Evolutionary conservation across 1,284 basidiomycete species (phyloP), one percentile per base, ranked within the genome.

Genomic region (Rhodotorula sp.): DNA sequence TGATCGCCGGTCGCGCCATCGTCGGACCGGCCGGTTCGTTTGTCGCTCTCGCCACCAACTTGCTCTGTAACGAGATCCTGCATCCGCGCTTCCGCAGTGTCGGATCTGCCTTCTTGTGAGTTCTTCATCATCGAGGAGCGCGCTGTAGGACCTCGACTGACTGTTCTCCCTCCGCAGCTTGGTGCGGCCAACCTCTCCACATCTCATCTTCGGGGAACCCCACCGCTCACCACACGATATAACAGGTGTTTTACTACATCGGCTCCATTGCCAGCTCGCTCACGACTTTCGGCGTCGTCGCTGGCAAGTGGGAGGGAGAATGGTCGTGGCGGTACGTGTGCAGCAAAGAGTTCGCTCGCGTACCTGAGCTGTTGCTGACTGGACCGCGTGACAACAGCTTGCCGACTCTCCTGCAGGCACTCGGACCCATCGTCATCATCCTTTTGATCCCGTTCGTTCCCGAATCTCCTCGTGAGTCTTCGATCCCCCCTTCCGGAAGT

Each of bases 21-120:
- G 65, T 73, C 34, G 71, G 71, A 19, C 45, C 56, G 21, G 60
- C 26, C 48, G 52, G 48, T 3, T 38, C 34, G 31, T 34, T 52
- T 34, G 34, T 38, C 59, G 86, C 31, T 6, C 60, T 86, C 85
- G 85, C 81, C 72, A 79, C 76, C 81, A 84, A 85, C 28, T 70
- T 89, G 89, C 52, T 89, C 89, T 3, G 91, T 88, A 90, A 83
- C 88, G 0, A 89, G 88, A 2, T 91, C 86, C 79, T 77, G 80
- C 58, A 86, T 77, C 77, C 68, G 50, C 62, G 66, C 8, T 64
- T 66, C 3, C 60, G 65, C 23, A 34, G 54, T 1, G 55, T 69
- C 63, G 54, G 54, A 6, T 49, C 60, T 7, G 64, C 64, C 1
- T 58, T 70, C 43, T 70, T 64, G 28, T 38, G 5, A 1, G 31